A percentile compares a stretch with the other conserved stretches of the same genome.
These are phyloP conservation scores for Suhomyces taliae DNA, from an alignment of 1,139 yeast species.

Conservation along the genomic window DNA sequence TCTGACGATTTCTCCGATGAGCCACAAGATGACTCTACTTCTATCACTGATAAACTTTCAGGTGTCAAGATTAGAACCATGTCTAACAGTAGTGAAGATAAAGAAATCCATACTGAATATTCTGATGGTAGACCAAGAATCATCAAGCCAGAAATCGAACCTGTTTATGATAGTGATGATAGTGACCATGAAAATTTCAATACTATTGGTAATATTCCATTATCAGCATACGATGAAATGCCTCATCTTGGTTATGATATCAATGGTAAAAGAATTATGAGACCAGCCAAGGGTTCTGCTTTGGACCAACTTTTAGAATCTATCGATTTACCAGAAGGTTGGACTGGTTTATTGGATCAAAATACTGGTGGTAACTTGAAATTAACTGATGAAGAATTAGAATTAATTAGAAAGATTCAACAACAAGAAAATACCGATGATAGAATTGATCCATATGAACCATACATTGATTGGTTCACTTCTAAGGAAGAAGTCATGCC, in stretches of 20 bases:
- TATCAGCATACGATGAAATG: slow-evolving; percentile 92
- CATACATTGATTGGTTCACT: slow-evolving; percentile 94
- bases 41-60: slow-evolving; percentile 56
- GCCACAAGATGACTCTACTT: slow-evolving; percentile 47
- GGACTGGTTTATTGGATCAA: slow-evolving; percentile 95
- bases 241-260: slow-evolving; percentile 97
- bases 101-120: slow-evolving; percentile 48
- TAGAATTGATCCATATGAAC: slow-evolving; percentile 83
- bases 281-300: slow-evolving; percentile 97
- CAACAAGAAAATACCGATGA: slow-evolving; percentile 83
- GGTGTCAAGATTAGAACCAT: slow-evolving; percentile 53
- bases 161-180: slow-evolving; percentile 91
- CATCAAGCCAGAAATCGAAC: slow-evolving; percentile 85
- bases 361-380: slow-evolving; percentile 87
- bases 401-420: slow-evolving; percentile 82
- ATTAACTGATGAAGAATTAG: slow-evolving; percentile 85
- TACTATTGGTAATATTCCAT: slow-evolving; percentile 90
- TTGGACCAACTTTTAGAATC: slow-evolving; percentile 83
- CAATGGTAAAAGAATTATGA: slow-evolving; percentile 96
- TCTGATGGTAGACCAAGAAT: slow-evolving; percentile 81
- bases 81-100: slow-evolving; percentile 35
- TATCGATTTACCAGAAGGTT: slow-evolving; percentile 94
- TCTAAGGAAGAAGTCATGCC: slow-evolving; percentile 88
- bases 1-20: slow-evolving; percentile 50
- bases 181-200: slow-evolving; percentile 81